phyloP scores from a whole-genome alignment of 768 basidiomycete genomes.

The Cyclocybe cylindracea region DNA sequence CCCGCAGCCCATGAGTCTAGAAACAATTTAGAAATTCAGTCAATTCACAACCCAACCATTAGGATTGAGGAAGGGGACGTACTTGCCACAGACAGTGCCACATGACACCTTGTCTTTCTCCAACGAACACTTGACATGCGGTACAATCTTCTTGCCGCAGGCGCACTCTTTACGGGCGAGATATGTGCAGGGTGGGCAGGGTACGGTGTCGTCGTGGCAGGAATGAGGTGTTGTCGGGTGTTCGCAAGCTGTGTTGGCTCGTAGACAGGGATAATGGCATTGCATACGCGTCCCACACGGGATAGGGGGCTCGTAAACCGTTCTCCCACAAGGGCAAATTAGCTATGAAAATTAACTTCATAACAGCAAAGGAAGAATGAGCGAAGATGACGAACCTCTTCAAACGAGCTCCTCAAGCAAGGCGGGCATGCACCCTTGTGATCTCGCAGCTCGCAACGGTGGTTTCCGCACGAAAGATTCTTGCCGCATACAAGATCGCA shows the following conservation, averaged over 20 bases:
- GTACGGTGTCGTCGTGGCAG: conserved; percentile 73
- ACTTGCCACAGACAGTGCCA: conserved; percentile 80
- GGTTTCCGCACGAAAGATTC: conserved; percentile 71
- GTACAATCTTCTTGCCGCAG: conserved; percentile 83
- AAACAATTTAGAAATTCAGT: not conserved
- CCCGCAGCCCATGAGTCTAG: conserved; percentile 77
- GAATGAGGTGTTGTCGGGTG: conserved; percentile 76
- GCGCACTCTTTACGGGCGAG: conserved; percentile 81
- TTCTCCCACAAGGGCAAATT: conserved; percentile 83
- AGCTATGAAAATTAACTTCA: conserved; percentile 40
- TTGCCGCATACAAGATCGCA: conserved; percentile 85
- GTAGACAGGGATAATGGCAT: conserved; percentile 80
- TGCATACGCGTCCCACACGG: conserved; percentile 80
- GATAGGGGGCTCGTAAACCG: conserved; percentile 85
- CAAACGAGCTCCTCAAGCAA: conserved; percentile 88
- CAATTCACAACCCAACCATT: not conserved
- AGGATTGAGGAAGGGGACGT: conserved; percentile 22
- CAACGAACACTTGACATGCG: conserved; percentile 83
- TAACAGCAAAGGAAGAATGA: not conserved
- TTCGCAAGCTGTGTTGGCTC: conserved; percentile 73
- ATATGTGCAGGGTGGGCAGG: conserved; percentile 88
- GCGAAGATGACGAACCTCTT: conserved; percentile 61
- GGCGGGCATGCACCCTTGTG: conserved; percentile 81
- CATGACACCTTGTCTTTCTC: conserved; percentile 79
- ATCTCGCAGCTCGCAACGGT: conserved; percentile 77